phyloP scores from a whole-genome alignment of 345 rosid species.

The Lepidium aucheri region DNA sequence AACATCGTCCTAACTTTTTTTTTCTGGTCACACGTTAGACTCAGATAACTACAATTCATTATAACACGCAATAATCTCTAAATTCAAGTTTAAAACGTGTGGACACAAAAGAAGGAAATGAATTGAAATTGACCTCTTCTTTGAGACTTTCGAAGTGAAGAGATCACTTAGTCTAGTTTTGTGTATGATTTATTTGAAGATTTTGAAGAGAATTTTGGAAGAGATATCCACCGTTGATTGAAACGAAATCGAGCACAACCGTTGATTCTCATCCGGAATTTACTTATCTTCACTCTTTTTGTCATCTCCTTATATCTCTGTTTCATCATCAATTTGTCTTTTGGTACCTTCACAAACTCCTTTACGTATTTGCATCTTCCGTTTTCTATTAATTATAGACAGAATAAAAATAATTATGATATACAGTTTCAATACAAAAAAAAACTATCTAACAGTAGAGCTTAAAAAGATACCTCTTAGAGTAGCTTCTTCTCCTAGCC shows the following conservation, averaged over 20 bases:
- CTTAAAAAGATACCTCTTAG: constrained; percentile 9
- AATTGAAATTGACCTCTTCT: too few relatives aligned
- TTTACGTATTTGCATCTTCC: constrained; percentile 33
- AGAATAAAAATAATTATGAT: background rate
- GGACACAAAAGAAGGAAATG: too few relatives aligned
- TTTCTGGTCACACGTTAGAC: too few relatives aligned
- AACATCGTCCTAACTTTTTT: too few relatives aligned
- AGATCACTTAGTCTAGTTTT: constrained; percentile 33
- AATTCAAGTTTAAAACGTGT: too few relatives aligned
- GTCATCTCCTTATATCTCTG: constrained; percentile 38
- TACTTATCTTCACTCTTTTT: constrained; percentile 49
- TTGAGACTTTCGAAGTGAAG: too few relatives aligned
- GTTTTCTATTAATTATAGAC: constrained; percentile 24
- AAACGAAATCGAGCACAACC: constrained; percentile 49
- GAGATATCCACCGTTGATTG: constrained; percentile 39
- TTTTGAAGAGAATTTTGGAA: constrained; percentile 48
- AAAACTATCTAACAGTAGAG: background rate
- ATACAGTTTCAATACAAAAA: background rate
- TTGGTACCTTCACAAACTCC: constrained; percentile 34
- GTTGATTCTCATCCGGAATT: constrained; percentile 52
- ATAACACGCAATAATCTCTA: too few relatives aligned
- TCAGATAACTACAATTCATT: too few relatives aligned
- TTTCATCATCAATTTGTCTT: constrained; percentile 30
- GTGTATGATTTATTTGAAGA: constrained; percentile 33
- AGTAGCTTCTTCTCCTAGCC: constrained; percentile 31